A percentile compares a stretch with the other conserved stretches of the same genome.
Evolutionary conservation across 768 basidiomycete species (phyloP).

Genomic region (Erythrobasidium yunnanense): DNA sequence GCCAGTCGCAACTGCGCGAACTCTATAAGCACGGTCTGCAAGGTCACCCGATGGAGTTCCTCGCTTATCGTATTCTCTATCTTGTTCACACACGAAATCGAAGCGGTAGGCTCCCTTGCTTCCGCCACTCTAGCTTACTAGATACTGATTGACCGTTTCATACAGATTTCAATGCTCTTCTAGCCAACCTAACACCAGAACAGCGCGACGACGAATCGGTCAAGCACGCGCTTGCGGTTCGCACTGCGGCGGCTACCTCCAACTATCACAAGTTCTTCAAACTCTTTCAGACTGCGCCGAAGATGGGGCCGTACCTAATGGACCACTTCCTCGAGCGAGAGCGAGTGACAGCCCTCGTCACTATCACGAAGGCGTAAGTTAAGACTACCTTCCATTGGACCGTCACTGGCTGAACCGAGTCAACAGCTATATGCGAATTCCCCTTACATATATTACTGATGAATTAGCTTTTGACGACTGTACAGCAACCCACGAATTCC

Average conservation of each 20-base stretch:
- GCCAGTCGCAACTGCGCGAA: conserved; percentile 75
- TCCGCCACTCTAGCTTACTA: neutral
- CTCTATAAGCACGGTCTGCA: conserved; percentile 88
- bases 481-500: conserved; percentile 56
- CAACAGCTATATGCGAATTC: conserved; percentile 66
- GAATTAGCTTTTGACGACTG: conserved; percentile 74
- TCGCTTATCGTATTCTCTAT: conserved; percentile 94
- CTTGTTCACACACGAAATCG: conserved; percentile 84
- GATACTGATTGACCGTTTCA: neutral
- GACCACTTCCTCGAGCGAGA: conserved; percentile 94
- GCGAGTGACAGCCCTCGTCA: conserved; percentile 68
- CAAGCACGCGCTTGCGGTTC: conserved; percentile 77
- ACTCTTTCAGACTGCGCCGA: conserved; percentile 69
- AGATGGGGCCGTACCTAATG: conserved; percentile 99
- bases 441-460: conserved; percentile 62
- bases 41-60: conserved; percentile 88
- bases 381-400: neutral
- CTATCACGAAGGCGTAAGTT: conserved; percentile 86
- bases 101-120: conserved; percentile 57
- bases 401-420: too few relatives aligned
- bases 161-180: conserved; percentile 83
- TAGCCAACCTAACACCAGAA: conserved; percentile 90
- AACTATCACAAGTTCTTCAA: conserved; percentile 91
- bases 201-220: conserved; percentile 74
- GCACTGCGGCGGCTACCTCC: conserved; percentile 75